phyloP scores from a whole-genome alignment of 2,329 filamentous ascomycete genomes.

The Orbilia javanica region DNA sequence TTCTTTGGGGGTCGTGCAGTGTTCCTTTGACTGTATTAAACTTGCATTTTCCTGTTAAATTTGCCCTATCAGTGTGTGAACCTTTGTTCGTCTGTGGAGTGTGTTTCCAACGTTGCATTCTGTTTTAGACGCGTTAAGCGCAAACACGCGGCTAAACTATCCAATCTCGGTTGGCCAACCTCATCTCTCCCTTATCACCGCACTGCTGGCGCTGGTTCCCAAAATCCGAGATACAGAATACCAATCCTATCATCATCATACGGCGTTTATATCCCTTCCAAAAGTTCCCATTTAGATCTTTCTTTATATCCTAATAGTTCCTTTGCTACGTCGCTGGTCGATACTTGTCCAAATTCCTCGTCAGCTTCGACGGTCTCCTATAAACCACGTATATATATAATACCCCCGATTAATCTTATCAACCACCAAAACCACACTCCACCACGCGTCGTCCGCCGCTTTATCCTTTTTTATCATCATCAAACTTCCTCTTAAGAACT shows the following conservation, averaged over 20 bases:
- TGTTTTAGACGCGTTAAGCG: constrained; percentile 11
- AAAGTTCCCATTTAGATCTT: constrained; percentile 20
- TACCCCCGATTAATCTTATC: not conserved
- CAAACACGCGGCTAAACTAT: not conserved
- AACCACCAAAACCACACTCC: not conserved
- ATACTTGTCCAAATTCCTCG: not conserved
- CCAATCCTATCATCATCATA: constrained; percentile 10
- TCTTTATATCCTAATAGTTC: not conserved
- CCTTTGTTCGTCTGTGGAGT: not conserved
- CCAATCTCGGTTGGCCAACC: constrained; percentile 18
- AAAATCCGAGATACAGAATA: not conserved
- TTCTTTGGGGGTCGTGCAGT: too few species aligned
- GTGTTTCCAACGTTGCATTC: constrained; percentile 22
- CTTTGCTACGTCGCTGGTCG: constrained; percentile 2
- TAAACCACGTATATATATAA: constrained; percentile 12
- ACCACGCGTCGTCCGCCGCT: constrained; percentile 1
- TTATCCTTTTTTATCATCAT: not conserved
- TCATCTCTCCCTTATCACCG: constrained; percentile 24
- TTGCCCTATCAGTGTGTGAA: too few species aligned
- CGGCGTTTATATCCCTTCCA: constrained; percentile 10
- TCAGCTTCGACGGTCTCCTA: not conserved
- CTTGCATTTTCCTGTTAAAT: too few species aligned
- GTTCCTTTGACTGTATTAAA: too few species aligned
- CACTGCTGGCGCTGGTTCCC: not conserved
- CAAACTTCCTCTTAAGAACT: not conserved